These are phyloP conservation scores for Lophiotrema nucula DNA, from an alignment of 495 filamentous ascomycete species.

Conservation along the genomic window DNA sequence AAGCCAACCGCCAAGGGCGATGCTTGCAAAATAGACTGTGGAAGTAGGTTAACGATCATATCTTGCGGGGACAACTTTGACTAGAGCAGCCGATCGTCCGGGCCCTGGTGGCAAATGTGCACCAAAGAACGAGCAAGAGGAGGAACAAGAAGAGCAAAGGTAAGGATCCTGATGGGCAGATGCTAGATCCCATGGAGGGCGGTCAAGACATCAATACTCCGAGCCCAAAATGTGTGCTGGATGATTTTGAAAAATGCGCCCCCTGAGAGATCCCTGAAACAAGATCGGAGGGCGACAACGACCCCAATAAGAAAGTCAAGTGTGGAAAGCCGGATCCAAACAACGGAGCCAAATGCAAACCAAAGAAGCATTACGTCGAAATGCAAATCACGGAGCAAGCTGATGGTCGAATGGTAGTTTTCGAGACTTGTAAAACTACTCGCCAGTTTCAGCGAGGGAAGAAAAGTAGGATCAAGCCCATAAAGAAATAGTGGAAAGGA, in stretches of 20 bases:
- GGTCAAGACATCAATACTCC: not conserved
- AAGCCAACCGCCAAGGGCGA: not conserved
- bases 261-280: constrained; percentile 1
- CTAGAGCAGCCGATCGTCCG: not conserved
- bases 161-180: not conserved
- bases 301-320: constrained; percentile 2
- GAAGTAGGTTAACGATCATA: not conserved
- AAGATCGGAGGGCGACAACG: not conserved
- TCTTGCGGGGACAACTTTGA: not conserved
- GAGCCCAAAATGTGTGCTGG: not conserved
- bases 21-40: not conserved
- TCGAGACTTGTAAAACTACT: not conserved
- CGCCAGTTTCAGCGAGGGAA: not conserved
- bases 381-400: not conserved
- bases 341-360: not conserved
- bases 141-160: constrained; percentile 1
- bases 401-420: not conserved
- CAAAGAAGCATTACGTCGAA: not conserved
- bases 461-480: not conserved
- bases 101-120: not conserved
- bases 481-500: not conserved
- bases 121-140: not conserved
- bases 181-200: not conserved
- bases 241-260: not conserved
- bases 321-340: constrained; percentile 3